phyloP scores from a whole-genome alignment of 1,284 basidiomycete species.

The Apiotrichum siamense region DNA sequence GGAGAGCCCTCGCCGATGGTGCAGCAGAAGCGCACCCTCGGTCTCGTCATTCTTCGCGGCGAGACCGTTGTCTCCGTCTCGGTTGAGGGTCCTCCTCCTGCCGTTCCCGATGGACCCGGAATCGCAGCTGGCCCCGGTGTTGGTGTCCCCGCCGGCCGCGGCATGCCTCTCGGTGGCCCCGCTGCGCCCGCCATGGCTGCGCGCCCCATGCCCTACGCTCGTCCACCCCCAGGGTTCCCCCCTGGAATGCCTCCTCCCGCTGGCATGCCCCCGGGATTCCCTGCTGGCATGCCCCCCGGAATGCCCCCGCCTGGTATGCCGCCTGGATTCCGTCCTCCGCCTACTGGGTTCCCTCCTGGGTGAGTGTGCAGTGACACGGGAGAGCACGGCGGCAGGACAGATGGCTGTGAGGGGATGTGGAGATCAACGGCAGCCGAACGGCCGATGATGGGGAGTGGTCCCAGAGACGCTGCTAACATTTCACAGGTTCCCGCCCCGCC shows the following conservation, averaged over 20 bases:
- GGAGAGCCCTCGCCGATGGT: conserved; percentile 65
- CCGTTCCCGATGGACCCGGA: conserved; percentile 68
- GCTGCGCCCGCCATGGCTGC: conserved; percentile 62
- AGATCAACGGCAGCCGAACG: no score
- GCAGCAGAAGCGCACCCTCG: conserved; percentile 93
- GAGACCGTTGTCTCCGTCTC: conserved; percentile 93
- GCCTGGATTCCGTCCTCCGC: conserved; percentile 75
- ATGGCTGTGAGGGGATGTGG: background rate
- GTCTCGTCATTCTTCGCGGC: conserved; percentile 90
- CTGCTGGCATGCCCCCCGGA: conserved; percentile 12
- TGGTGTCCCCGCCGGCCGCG: conserved; percentile 91
- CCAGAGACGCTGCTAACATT: background rate
- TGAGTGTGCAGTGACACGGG: conserved; percentile 51
- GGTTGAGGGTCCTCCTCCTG: conserved; percentile 96
- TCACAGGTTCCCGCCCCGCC: conserved; percentile 17
- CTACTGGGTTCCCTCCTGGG: conserved; percentile 65
- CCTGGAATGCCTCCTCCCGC: conserved; percentile 58
- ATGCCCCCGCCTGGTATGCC: conserved; percentile 48
- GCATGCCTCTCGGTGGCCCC: conserved; percentile 88
- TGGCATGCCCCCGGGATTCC: conserved; percentile 47
- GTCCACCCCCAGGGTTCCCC: conserved; percentile 55
- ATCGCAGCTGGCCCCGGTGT: conserved; percentile 72
- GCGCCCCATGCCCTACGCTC: conserved; percentile 71
- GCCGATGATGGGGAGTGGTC: background rate
- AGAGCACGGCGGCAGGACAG: no score